Evolutionary conservation across 306 rosid species (phyloP), one percentile per base, ranked within the genome.

Genomic region (Corylus avellana): DNA sequence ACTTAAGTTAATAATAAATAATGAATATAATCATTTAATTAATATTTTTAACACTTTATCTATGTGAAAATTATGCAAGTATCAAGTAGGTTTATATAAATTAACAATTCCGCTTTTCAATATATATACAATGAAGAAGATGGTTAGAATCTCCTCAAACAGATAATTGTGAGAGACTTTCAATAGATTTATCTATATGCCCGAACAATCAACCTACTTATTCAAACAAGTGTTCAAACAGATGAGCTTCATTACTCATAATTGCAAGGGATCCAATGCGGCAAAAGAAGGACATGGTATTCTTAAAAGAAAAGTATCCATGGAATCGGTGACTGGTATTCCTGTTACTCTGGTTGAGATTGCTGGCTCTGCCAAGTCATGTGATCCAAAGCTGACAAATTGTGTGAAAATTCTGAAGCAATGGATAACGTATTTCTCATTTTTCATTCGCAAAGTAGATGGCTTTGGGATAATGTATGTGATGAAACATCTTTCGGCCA

Each of bases 311-410:
- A 64, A 48, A 56, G 6, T 10, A 44, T 3, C 35, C 29, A 39
- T 18, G n/a, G 29, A 27, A 5, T 4, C 58, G 73, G 14, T 10
- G 12, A 54, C 2, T 6, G 59, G 5, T n/a, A 62, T 29, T 53
- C 53, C 44, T n/a, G 2, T 51, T 47, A 73, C 62, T 5, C 4
- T 79, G 74, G 74, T 53, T 37, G 51, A 18, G 51, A 42, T 11
- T 39, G 47, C 35, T 62, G 17, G 35, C 35, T 12, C n/a, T 64
- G 75, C 68, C 67, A 46, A 72, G 20, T 12, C 10, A 10, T 37
- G 61, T 14, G 37, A 58, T 50, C 73, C 73, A 50, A 72, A 29
- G 54, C 63, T n/a, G 73, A 79, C 73, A 35, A 20, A 68, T 48
- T 13, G 5, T 3, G 12, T 35, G 72, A n/a, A 79, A 56, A 35